phyloP scores from a whole-genome alignment of 306 rosid genomes.

The Cicer chorassanicum region DNA sequence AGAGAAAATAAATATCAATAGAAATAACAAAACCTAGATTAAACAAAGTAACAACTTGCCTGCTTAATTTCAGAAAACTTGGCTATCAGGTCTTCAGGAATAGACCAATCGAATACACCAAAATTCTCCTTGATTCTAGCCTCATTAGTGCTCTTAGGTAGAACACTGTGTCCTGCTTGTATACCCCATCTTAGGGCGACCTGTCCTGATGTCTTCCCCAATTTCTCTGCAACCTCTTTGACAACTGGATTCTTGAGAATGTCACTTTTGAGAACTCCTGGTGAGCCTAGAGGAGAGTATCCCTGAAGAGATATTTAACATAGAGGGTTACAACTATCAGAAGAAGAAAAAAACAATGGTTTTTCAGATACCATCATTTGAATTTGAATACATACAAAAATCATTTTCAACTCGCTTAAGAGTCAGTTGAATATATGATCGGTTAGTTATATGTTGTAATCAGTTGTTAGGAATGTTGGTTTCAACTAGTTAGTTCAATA shows the following conservation, averaged over 20 bases:
- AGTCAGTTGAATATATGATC: no score
- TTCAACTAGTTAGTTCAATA: no score
- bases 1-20: neutral
- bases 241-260: conserved; percentile 57
- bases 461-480: no score
- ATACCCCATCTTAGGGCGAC: conserved; percentile 81
- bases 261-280: conserved; percentile 50
- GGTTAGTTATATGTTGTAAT: no score
- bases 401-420: neutral
- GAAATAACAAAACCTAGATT: neutral
- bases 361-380: neutral
- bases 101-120: conserved; percentile 65
- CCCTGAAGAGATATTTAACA: conserved; percentile 49
- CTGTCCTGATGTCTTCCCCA: conserved; percentile 74
- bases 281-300: conserved; percentile 71
- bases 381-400: neutral
- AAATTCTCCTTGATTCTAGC: conserved; percentile 60
- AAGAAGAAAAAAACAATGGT: neutral
- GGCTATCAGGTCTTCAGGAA: conserved; percentile 54
- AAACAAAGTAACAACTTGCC: conserved; percentile 47
- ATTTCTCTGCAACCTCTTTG: conserved; percentile 53
- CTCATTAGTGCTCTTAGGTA: conserved; percentile 72
- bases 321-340: neutral
- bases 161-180: conserved; percentile 72
- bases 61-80: conserved; percentile 59